These are phyloP conservation scores for Pichia sp. DNA, from an alignment of 1,139 yeast species.

Conservation along the genomic window DNA sequence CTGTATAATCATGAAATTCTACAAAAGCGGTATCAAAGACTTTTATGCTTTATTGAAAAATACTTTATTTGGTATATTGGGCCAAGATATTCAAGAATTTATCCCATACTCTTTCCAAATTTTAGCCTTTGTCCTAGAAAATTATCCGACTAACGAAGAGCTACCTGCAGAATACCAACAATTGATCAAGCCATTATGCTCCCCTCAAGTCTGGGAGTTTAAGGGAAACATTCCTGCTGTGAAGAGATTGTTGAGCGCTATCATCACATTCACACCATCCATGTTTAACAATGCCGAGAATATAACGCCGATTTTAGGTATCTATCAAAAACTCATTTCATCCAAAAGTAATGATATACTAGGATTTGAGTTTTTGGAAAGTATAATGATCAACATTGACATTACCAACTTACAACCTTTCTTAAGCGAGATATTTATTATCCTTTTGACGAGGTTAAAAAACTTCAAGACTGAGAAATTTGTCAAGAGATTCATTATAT, in stretches of 20 bases:
- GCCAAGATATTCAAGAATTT: constrained; percentile 88
- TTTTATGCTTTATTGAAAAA: constrained; percentile 63
- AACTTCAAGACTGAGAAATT: constrained; percentile 78
- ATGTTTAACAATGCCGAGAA: constrained; percentile 43
- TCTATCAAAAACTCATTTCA: constrained; percentile 89
- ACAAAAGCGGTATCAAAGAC: constrained; percentile 35
- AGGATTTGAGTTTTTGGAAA: constrained; percentile 82
- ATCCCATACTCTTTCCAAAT: constrained; percentile 91
- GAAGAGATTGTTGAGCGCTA: constrained; percentile 70
- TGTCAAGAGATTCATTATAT: constrained; percentile 65
- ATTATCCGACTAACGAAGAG: constrained; percentile 43
- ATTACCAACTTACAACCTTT: constrained; percentile 48
- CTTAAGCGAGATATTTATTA: constrained; percentile 66
- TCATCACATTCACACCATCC: constrained; percentile 58
- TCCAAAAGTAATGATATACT: constrained; percentile 74
- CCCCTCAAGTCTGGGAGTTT: constrained; percentile 90
- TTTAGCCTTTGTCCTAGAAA: constrained; percentile 70
- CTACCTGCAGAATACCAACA: constrained; percentile 65
- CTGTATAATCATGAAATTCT: constrained; percentile 66
- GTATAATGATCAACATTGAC: constrained; percentile 58
- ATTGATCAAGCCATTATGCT: constrained; percentile 72
- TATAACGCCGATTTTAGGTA: constrained; percentile 82
- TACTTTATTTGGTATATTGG: constrained; percentile 59
- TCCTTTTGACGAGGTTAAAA: constrained; percentile 77
- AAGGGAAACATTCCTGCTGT: constrained; percentile 93